These are phyloP conservation scores for Eucalyptus microcorys DNA, from an alignment of 345 rosid species.

Conservation along the genomic window DNA sequence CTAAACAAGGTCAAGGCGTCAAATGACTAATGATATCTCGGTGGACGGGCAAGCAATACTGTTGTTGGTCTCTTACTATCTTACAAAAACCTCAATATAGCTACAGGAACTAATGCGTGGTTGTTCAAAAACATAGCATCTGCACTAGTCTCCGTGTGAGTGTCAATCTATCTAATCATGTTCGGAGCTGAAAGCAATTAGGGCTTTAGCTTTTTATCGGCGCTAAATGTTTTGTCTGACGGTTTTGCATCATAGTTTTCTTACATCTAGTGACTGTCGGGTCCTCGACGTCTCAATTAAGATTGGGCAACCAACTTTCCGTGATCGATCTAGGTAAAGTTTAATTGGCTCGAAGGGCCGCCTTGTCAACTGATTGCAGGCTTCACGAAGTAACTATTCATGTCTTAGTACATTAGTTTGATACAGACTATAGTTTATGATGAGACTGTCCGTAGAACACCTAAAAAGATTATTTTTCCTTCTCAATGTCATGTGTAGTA, in stretches of 20 bases:
- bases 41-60: not conserved
- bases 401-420: not conserved
- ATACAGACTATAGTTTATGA: not conserved
- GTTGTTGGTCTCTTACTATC: not conserved
- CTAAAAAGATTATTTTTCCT: not conserved
- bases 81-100: not conserved
- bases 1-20: not conserved
- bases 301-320: not conserved
- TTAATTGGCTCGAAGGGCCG: not conserved
- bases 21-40: not conserved
- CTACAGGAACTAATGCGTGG: not conserved
- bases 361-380: not conserved
- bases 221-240: not conserved
- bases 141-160: not conserved
- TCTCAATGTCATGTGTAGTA: not conserved
- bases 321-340: not conserved
- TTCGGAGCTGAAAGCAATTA: not conserved
- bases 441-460: not conserved
- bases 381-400: not conserved
- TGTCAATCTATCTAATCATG: not conserved
- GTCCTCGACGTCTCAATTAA: not conserved
- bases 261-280: not conserved
- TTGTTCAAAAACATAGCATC: not conserved
- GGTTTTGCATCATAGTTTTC: not conserved
- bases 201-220: not conserved